Base-by-base conservation (phyloP, 768 basidiomycete genomes). In the Dentipellis sp. region DNA sequence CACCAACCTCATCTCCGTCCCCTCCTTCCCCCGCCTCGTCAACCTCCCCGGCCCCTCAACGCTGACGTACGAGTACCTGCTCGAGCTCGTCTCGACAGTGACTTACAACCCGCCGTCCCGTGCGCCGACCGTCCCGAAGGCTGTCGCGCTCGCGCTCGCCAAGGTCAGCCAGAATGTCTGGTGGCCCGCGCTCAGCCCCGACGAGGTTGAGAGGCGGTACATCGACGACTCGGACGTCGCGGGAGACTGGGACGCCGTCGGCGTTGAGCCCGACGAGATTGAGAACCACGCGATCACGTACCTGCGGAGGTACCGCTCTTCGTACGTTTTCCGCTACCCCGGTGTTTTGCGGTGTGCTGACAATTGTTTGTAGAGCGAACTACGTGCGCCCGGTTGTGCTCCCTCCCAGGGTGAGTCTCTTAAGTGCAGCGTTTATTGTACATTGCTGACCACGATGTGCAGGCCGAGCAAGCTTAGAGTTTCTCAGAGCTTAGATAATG, bases 181-280 rank as follows among this genome's bases (percentile, higher is more conserved):
- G 94, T 98, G 94, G 94, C 94, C 94, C 11, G 78, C 88, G 38
- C 76, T 97, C 51, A 83, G 80, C 67, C 91, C 93, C 1, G 95
- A 99, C 68, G 94, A 97, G 69, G 86, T 99, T 19, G 79, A 81
- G 64, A 78, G 97, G 65, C 81, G 91, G 58, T 97, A 82, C 68
- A 81, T 97, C 62, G 79, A 93, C 71, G 94, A 98, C 69, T 74
- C 75, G 38, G 78, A 83, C 56, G 79, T 75, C 56, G 77, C 74
- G 17, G 91, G 91, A 21, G 86, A 86, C 67, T 97, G 93, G 93
- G 83, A 83, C 62, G 78, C 80, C 48, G 76, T 97, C 58, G 88
- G 89, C 21, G 82, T 97, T 56, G 72, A 72, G 29, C 94, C 94
- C 29, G 82, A 88, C 56, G 84, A 87, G 65, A 79, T 98, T 59